Evolutionary conservation across 2,329 filamentous ascomycete genomes (phyloP).

Genomic region (Botrytis byssoidea): DNA sequence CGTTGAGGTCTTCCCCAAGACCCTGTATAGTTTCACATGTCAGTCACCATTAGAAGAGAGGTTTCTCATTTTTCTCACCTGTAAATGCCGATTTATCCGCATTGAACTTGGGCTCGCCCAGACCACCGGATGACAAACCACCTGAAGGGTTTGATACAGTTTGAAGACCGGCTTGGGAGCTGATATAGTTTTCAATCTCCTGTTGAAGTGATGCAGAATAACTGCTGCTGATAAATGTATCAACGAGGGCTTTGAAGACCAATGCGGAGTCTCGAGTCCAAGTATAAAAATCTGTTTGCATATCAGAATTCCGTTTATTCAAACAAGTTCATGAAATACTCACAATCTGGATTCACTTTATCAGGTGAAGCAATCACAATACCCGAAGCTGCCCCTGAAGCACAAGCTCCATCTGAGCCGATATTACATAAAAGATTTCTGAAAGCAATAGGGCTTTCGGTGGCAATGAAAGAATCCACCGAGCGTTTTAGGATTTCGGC

Average conservation of each 20-base stretch:
- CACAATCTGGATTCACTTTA: constrained; percentile 55
- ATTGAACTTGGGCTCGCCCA: constrained; percentile 74
- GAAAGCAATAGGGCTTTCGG: constrained; percentile 52
- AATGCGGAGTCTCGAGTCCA: constrained; percentile 76
- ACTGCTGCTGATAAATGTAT: constrained; percentile 56
- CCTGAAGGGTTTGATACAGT: constrained; percentile 56
- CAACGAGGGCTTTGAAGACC: constrained; percentile 66
- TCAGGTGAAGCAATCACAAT: constrained; percentile 58
- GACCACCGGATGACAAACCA: constrained; percentile 46
- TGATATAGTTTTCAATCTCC: constrained; percentile 66
- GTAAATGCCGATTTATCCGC: constrained; percentile 63
- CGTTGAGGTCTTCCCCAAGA: constrained; percentile 76
- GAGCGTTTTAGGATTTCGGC: constrained; percentile 46
- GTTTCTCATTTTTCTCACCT: constrained; percentile 33
- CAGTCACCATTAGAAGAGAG: background rate
- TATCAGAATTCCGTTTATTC: constrained; percentile 14
- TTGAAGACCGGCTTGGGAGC: constrained; percentile 59
- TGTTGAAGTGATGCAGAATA: constrained; percentile 49
- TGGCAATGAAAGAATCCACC: constrained; percentile 53
- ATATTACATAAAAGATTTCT: constrained; percentile 58
- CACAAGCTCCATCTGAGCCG: constrained; percentile 52
- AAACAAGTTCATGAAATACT: constrained; percentile 24
- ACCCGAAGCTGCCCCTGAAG: constrained; percentile 48
- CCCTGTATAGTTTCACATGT: constrained; percentile 16
- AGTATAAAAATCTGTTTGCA: constrained; percentile 66